These are phyloP conservation scores for Curvularia spicifera DNA, from an alignment of 2,329 filamentous ascomycete genomes.

Conservation along the genomic window DNA sequence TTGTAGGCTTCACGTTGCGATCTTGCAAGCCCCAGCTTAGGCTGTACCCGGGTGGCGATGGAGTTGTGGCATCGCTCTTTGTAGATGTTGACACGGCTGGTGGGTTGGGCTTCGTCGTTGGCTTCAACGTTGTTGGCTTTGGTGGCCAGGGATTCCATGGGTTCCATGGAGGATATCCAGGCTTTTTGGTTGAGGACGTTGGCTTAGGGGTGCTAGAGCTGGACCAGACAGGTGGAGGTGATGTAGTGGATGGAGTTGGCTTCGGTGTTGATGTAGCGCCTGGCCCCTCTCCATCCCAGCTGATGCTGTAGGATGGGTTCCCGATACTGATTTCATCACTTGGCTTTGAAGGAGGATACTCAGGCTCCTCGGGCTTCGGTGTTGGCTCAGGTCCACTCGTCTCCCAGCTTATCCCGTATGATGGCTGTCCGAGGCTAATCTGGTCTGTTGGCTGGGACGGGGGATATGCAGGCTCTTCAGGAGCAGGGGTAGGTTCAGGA, in stretches of 20 bases:
- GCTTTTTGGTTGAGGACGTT: slow-evolving; percentile 20
- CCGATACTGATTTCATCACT: slow-evolving; percentile 14
- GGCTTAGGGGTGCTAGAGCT: slow-evolving; percentile 7
- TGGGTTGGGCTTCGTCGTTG: slow-evolving; percentile 9
- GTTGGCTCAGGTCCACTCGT: slow-evolving; percentile 11
- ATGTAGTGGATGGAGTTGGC: slow-evolving; percentile 13
- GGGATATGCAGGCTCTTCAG: slow-evolving; percentile 15
- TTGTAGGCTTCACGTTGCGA: slow-evolving; percentile 13
- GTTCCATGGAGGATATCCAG: slow-evolving; percentile 15
- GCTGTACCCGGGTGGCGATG: slow-evolving; percentile 19
- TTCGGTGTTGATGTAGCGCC: slow-evolving; percentile 6
- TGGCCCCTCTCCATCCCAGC: slow-evolving; percentile 15
- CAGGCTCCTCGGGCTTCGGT: slow-evolving; percentile 14
- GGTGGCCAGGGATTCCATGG: slow-evolving; percentile 19
- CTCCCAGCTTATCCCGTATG: slow-evolving; percentile 13
- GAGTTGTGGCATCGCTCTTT: slow-evolving; percentile 12
- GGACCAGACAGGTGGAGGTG: not conserved
- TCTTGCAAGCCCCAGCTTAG: slow-evolving; percentile 22
- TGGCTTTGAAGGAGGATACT: slow-evolving; percentile 10
- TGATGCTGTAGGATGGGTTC: slow-evolving; percentile 13
- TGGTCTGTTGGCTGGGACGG: slow-evolving; percentile 14
- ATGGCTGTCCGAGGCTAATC: slow-evolving; percentile 14
- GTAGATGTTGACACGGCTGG: not conserved
- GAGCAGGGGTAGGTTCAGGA: slow-evolving; percentile 17
- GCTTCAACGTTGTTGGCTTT: slow-evolving; percentile 14